These are phyloP conservation scores for Clonostachys solani DNA, from an alignment of 2,329 filamentous ascomycete species.

Conservation along the genomic window DNA sequence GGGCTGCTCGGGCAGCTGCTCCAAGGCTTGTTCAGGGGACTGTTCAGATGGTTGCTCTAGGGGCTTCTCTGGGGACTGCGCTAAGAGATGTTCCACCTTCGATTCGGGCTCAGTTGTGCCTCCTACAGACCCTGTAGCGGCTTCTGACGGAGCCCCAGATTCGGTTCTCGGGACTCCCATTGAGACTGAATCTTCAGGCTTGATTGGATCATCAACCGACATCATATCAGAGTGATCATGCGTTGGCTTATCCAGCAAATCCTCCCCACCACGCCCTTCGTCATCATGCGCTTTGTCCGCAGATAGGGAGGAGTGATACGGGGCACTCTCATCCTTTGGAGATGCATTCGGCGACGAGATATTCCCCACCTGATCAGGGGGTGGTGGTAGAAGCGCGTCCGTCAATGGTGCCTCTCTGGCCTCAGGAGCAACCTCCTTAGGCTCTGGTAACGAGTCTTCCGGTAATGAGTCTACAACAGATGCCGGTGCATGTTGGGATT, in stretches of 20 bases:
- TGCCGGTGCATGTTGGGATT: too few relatives aligned
- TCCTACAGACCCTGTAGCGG: slow-evolving; percentile 13
- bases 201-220: too few relatives aligned
- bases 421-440: background rate
- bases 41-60: background rate
- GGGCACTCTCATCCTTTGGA: slow-evolving; percentile 19
- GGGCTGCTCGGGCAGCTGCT: background rate
- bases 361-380: slow-evolving; percentile 32
- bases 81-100: background rate
- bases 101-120: slow-evolving; percentile 9
- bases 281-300: slow-evolving; percentile 15
- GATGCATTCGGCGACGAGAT: slow-evolving; percentile 18
- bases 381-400: slow-evolving; percentile 23
- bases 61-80: background rate
- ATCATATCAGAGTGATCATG: slow-evolving; percentile 9
- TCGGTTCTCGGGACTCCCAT: slow-evolving; percentile 24
- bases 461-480: too few relatives aligned
- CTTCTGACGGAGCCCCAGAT: slow-evolving; percentile 18
- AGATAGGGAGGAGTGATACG: slow-evolving; percentile 14
- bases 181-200: slow-evolving; percentile 19
- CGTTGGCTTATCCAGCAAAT: slow-evolving; percentile 10
- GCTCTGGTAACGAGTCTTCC: too few relatives aligned
- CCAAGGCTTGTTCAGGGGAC: background rate
- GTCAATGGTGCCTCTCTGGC: background rate
- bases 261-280: slow-evolving; percentile 13